Percentiles rank a stretch among this genome's conserved stretches.
phyloP scores from a whole-genome alignment of 495 filamentous ascomycete genomes.

The Lasiosphaeria miniovina region DNA sequence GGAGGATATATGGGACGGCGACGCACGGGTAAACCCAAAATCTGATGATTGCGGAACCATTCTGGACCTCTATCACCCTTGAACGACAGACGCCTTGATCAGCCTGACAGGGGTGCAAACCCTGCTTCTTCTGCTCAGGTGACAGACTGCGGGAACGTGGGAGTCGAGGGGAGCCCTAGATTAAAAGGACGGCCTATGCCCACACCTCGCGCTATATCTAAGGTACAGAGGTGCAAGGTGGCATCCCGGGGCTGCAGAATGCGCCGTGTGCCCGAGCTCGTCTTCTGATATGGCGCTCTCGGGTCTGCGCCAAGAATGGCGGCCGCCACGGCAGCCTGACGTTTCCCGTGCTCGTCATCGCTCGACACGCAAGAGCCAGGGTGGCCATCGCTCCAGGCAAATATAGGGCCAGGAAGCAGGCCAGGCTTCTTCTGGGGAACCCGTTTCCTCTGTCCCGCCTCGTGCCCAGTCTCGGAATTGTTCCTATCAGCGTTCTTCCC shows the following conservation, averaged over 20 bases:
- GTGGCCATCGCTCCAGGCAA: not conserved
- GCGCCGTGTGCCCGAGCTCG: constrained; percentile 1
- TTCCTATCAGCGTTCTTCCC: not conserved
- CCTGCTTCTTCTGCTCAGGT: constrained; percentile 27
- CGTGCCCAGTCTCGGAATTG: not conserved
- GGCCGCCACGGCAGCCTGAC: constrained; percentile 2
- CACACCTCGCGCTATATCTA: not conserved
- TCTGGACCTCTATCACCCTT: constrained; percentile 17
- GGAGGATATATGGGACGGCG: constrained; percentile 20
- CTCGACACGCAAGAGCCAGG: not conserved
- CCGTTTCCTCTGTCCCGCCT: not conserved
- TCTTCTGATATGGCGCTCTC: not conserved
- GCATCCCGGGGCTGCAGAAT: not conserved
- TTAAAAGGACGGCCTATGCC: constrained; percentile 12
- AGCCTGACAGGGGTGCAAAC: constrained; percentile 22
- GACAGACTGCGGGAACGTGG: constrained; percentile 22
- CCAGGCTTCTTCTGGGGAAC: not conserved
- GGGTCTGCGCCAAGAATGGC: constrained; percentile 1
- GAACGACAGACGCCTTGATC: constrained; percentile 22
- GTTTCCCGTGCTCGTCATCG: constrained; percentile 5
- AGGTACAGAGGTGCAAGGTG: not conserved
- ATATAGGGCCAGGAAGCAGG: not conserved
- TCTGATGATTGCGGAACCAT: constrained; percentile 27
- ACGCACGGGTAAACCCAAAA: constrained; percentile 30
- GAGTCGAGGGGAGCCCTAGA: constrained; percentile 16